A percentile compares a stretch with the other conserved stretches of the same genome.
Evolutionary conservation across 2,329 filamentous ascomycete genomes (phyloP).

Genomic region (Calonectria ilicicola): DNA sequence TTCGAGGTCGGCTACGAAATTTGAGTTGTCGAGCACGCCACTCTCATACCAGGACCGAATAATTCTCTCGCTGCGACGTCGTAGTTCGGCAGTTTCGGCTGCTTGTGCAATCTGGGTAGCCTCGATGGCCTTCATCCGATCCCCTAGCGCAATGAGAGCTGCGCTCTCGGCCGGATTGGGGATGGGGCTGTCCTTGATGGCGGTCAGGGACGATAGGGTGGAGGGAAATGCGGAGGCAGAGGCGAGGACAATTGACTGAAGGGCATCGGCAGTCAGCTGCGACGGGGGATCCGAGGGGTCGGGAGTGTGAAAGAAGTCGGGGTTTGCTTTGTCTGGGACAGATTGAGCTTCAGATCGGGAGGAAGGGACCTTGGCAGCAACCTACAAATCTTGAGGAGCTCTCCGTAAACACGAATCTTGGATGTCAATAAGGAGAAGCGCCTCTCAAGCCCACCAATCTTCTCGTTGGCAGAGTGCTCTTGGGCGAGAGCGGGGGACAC

Average conservation of each 20-base stretch:
- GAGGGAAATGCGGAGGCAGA: constrained; percentile 67
- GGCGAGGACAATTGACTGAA: constrained; percentile 67
- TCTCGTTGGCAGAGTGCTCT: constrained; percentile 55
- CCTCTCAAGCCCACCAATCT: constrained; percentile 64
- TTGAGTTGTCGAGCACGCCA: constrained; percentile 75
- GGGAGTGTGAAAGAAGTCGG: constrained; percentile 66
- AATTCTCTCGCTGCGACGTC: constrained; percentile 70
- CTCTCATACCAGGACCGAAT: constrained; percentile 81
- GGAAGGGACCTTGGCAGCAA: constrained; percentile 7
- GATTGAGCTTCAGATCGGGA: background rate
- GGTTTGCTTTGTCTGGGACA: constrained; percentile 62
- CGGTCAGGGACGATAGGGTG: constrained; percentile 68
- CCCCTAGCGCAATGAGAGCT: constrained; percentile 67
- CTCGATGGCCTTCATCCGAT: constrained; percentile 72
- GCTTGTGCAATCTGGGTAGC: constrained; percentile 72
- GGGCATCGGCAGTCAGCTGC: constrained; percentile 62
- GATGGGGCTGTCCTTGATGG: constrained; percentile 66
- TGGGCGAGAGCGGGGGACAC: constrained; percentile 47
- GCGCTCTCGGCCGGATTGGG: constrained; percentile 68
- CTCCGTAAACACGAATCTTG: constrained; percentile 67
- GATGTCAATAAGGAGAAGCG: constrained; percentile 64
- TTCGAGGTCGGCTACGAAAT: constrained; percentile 79
- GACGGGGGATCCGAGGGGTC: constrained; percentile 60
- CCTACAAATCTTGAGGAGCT: constrained; percentile 72
- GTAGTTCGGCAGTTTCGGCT: constrained; percentile 72